Conservation (phyloP, 306 rosid species). For the Argentina anserina region DNA sequence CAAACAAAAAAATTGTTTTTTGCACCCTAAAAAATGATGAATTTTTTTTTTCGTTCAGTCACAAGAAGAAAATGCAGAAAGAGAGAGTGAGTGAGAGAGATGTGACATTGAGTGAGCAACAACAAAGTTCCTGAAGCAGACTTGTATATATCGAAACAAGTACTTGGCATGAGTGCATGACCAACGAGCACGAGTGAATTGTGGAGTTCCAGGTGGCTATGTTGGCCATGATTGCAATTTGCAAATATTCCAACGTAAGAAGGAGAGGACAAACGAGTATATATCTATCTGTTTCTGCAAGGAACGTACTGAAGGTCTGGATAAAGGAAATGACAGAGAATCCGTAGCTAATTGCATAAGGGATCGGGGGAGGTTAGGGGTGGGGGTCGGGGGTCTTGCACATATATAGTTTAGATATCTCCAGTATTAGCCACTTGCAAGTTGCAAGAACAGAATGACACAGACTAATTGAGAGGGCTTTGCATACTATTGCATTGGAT, state of each 20-base stretch:
- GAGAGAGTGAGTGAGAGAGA: conserved; percentile 10
- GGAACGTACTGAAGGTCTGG: not conserved
- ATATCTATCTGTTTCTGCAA: not conserved
- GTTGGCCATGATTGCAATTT: conserved; percentile 8
- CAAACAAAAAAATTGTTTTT: too few relatives aligned
- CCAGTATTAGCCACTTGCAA: not conserved
- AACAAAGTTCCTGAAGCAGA: not conserved
- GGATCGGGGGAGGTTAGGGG: not conserved
- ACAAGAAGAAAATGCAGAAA: not conserved
- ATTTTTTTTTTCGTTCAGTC: not conserved
- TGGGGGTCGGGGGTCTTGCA: not conserved
- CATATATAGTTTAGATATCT: not conserved
- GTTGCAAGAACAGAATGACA: conserved; percentile 2
- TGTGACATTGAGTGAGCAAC: not conserved
- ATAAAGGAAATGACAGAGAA: not conserved
- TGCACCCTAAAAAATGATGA: not conserved
- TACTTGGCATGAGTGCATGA: not conserved
- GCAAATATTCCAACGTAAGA: not conserved
- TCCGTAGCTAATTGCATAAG: not conserved
- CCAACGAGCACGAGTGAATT: not conserved
- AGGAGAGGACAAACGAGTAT: conserved; percentile 5
- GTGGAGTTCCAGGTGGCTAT: conserved; percentile 1
- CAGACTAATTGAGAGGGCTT: conserved; percentile 2
- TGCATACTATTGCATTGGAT: not conserved
- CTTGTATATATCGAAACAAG: not conserved